Evolutionary conservation across 2,329 filamentous ascomycete species (phyloP).

Genomic region (Colletotrichum karsti): DNA sequence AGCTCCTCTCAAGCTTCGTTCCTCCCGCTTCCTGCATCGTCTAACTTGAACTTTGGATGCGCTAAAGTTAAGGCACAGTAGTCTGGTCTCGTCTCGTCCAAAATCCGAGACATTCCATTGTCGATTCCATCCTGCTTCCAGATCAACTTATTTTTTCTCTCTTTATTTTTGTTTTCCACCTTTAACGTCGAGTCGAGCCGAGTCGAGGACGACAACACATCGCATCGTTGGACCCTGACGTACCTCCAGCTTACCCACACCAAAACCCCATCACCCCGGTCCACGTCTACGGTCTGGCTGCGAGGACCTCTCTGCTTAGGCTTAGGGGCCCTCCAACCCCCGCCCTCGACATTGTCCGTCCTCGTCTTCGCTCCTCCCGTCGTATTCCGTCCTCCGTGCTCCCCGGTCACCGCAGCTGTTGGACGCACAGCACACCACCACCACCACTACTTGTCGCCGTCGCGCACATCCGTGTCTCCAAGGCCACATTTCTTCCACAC

Average conservation of each 20-base stretch:
- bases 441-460: background rate
- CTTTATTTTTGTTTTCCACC: background rate
- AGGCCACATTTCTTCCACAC: slow-evolving; percentile 25
- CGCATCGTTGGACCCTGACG: slow-evolving; percentile 5
- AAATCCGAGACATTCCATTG: slow-evolving; percentile 22
- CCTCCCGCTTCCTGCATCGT: background rate
- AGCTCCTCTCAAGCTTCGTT: no score
- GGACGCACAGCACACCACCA: background rate
- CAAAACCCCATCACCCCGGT: background rate
- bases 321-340: background rate
- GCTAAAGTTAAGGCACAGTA: slow-evolving; percentile 10
- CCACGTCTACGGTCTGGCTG: no score
- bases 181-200: no score
- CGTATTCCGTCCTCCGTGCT: slow-evolving; percentile 24
- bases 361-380: slow-evolving; percentile 9
- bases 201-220: background rate
- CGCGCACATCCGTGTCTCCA: slow-evolving; percentile 12
- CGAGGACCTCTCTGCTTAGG: no score
- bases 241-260: background rate
- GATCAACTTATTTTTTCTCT: slow-evolving; percentile 16
- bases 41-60: background rate
- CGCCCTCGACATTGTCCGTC: background rate
- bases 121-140: slow-evolving; percentile 15
- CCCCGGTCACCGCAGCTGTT: slow-evolving; percentile 13
- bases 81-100: slow-evolving; percentile 13